These are phyloP conservation scores for Tribonema minus DNA, from an alignment of 108 stramenopile genomes.

Conservation along the genomic window DNA sequence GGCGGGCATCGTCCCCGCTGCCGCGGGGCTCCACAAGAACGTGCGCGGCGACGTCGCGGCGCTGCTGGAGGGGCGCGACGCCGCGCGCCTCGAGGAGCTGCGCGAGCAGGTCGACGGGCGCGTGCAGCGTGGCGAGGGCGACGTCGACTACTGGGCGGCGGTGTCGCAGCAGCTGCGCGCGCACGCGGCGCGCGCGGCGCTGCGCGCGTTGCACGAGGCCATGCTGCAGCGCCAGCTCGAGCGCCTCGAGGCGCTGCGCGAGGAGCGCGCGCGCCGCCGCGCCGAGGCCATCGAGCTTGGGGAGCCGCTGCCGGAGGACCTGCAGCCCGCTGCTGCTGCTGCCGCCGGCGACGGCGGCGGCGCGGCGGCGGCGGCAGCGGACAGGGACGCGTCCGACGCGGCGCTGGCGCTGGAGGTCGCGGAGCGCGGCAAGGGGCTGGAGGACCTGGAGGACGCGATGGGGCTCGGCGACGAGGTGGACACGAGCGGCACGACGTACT, in stretches of 20 bases:
- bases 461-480: constrained; percentile 55
- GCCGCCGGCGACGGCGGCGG: neutral
- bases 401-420: constrained; percentile 20
- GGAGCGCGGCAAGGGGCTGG: constrained; percentile 55
- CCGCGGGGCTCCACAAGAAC: constrained; percentile 43
- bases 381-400: constrained; percentile 30
- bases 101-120: constrained; percentile 57
- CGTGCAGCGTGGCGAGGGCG: constrained; percentile 57
- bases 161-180: constrained; percentile 74
- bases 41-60: constrained; percentile 72
- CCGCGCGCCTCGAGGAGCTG: constrained; percentile 72
- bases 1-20: constrained; percentile 11
- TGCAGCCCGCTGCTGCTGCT: neutral
- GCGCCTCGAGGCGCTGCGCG: constrained; percentile 67
- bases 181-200: constrained; percentile 61
- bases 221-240: constrained; percentile 88
- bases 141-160: constrained; percentile 77
- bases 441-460: constrained; percentile 78
- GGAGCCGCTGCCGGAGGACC: neutral
- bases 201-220: constrained; percentile 77
- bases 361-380: constrained; percentile 19
- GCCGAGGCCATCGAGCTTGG: neutral
- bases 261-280: neutral
- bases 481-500: constrained; percentile 51
- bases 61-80: constrained; percentile 72